Evolutionary conservation across 192 early-diverging fungal species (phyloP).

Genomic region (Chytriomyces sp.): DNA sequence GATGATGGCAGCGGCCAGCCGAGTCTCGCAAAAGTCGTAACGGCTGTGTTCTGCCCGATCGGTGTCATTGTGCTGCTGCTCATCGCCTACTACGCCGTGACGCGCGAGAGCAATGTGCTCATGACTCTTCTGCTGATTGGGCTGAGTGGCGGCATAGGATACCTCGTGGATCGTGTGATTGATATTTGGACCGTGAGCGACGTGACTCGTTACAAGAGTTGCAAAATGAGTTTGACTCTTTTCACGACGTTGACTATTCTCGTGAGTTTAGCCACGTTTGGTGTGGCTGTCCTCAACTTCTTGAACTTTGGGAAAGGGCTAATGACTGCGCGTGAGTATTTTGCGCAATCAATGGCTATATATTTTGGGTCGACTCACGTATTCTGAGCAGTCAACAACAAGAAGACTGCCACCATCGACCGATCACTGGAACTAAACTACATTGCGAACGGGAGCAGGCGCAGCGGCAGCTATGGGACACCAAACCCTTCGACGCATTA

Average conservation of each 20-base stretch:
- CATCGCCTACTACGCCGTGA: constrained; percentile 66
- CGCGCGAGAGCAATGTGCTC: constrained; percentile 59
- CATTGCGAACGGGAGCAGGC: background rate
- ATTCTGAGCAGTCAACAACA: background rate
- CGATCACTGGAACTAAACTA: background rate
- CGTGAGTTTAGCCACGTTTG: constrained; percentile 54
- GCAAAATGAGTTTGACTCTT: constrained; percentile 66
- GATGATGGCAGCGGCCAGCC: constrained; percentile 17
- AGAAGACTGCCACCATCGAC: background rate
- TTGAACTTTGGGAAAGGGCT: constrained; percentile 68
- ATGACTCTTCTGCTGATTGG: constrained; percentile 65
- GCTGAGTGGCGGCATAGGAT: constrained; percentile 63
- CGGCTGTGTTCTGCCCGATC: constrained; percentile 49
- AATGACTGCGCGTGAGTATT: constrained; percentile 59
- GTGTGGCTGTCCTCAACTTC: constrained; percentile 59
- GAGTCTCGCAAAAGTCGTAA: constrained; percentile 8
- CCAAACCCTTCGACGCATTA: too few relatives aligned
- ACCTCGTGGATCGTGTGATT: constrained; percentile 68
- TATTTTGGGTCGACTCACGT: background rate
- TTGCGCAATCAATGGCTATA: background rate
- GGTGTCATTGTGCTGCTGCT: constrained; percentile 62
- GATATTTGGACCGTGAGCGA: constrained; percentile 57
- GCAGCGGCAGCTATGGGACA: background rate
- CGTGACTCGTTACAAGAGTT: constrained; percentile 46
- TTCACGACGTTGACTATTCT: constrained; percentile 61